These are phyloP conservation scores for Erysimum cheiri DNA, from an alignment of 441 rosid genomes.

Conservation along the genomic window DNA sequence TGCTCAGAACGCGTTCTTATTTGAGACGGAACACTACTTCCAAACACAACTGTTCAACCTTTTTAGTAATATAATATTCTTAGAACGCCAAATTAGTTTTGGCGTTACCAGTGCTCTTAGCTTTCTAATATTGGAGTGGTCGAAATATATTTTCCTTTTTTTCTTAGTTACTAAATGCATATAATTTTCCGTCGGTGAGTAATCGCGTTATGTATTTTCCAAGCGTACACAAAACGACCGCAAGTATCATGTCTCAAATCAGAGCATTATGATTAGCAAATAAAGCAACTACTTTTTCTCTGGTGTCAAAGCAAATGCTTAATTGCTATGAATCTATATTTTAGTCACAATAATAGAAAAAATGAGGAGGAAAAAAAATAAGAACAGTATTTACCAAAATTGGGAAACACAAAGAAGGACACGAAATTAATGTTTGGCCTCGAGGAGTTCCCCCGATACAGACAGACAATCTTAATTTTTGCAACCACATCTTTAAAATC, in stretches of 20 bases:
- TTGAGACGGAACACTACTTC: too few relatives aligned
- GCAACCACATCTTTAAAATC: slow-evolving; percentile 27
- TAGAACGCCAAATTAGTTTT: too few relatives aligned
- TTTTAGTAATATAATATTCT: too few relatives aligned
- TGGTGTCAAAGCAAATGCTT: neutral
- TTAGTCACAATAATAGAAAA: neutral
- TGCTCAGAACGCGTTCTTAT: too few relatives aligned
- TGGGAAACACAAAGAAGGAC: slow-evolving; percentile 40
- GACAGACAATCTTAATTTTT: slow-evolving; percentile 33
- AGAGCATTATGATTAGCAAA: neutral
- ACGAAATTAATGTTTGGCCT: slow-evolving; percentile 40
- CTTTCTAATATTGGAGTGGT: neutral
- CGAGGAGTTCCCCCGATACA: slow-evolving; percentile 36
- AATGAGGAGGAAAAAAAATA: neutral
- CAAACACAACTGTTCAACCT: too few relatives aligned
- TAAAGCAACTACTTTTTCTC: neutral
- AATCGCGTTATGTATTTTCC: neutral
- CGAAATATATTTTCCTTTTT: neutral
- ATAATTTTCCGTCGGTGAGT: neutral
- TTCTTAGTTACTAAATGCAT: neutral
- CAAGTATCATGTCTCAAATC: neutral
- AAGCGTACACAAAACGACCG: neutral
- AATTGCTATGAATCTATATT: neutral
- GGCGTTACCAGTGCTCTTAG: too few relatives aligned
- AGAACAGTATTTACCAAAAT: neutral